phyloP scores from a whole-genome alignment of 257 asterid genomes.

The Petunia axillaris region DNA sequence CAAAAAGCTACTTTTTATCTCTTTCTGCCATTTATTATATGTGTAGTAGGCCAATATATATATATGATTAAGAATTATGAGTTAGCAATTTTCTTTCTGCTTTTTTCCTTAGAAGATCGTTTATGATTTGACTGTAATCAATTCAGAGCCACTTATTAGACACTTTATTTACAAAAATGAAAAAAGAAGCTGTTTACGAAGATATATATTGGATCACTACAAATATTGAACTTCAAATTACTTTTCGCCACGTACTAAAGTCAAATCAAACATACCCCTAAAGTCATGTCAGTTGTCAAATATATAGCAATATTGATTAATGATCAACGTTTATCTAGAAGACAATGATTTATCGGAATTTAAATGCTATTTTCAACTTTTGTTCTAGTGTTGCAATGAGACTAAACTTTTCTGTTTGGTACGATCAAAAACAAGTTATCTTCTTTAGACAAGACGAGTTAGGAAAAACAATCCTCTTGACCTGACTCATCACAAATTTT shows the following conservation, averaged over 20 bases:
- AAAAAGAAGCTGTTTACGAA: background rate
- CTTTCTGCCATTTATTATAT: background rate
- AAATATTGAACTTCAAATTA: background rate
- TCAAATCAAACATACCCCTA: slow-evolving; percentile 14
- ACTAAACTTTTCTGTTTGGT: background rate
- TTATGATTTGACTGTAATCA: slow-evolving; percentile 18
- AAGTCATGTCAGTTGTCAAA: background rate
- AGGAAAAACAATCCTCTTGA: no score
- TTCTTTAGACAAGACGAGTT: background rate
- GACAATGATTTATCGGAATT: background rate
- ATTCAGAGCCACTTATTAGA: background rate
- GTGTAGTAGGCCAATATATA: slow-evolving; percentile 9
- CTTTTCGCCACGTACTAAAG: slow-evolving; percentile 8
- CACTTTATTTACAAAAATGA: background rate
- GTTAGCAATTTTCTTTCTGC: background rate
- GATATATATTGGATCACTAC: background rate
- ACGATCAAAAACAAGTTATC: background rate
- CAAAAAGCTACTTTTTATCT: background rate
- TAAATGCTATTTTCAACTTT: background rate
- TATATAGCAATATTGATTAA: background rate
- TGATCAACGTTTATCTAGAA: background rate
- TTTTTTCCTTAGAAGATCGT: background rate
- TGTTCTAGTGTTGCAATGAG: background rate
- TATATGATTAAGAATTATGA: slow-evolving; percentile 6
- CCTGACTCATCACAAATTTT: no score